Evolutionary conservation across 1,284 basidiomycete genomes (phyloP), one percentile per base, ranked within the genome.

Genomic region (Mycosarcoma mackinlayi): DNA sequence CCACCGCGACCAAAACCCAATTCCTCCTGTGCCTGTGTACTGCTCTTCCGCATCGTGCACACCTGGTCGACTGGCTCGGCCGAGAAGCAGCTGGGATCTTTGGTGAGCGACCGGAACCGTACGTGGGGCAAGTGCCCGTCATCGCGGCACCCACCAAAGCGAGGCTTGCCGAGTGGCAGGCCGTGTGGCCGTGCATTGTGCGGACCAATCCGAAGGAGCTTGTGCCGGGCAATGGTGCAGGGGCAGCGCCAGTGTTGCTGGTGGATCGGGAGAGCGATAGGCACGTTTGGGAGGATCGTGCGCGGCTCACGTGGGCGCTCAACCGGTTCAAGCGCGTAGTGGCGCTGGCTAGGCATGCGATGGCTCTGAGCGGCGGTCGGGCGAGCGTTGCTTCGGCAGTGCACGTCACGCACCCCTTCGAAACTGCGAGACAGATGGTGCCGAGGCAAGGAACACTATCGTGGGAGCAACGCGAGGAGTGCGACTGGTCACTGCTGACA

Each of bases 71-170:
- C 0, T 58, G 77, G 49, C 46, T 79, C 1, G 37, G 8, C 9
- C 5, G 21, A 1, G 31, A 47, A 27, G 51, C 39, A 4, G 30
- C 21, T 0, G 53, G 44, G 1, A 35, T 62, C 14, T 72, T 72
- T 21, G 69, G 63, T 1, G 38, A 46, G 0, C 0, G 19, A 0
- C 60, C 71, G 2, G 25, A 69, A 3, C 63, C 76, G 18, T 73
- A 90, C 76, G 80, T 85, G 1, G 78, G 87, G 2, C 75, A 84
- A 1, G 91, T 96, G 0, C 94, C 95, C 0, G 83, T 85, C 21
- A 86, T 87, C 8, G 86, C 89, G 6, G 93, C 93, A 0, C 85
- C 91, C 3, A 93, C 91, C 0, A 85, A 85, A 2, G 85, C 86
- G 14, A 90, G 93, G 18, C 85, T 93, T 4, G 81, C 84, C 1